Evolutionary conservation across 805 yeast genomes (phyloP), one percentile per base, ranked within the genome.

Genomic region (Pichia eremophila): DNA sequence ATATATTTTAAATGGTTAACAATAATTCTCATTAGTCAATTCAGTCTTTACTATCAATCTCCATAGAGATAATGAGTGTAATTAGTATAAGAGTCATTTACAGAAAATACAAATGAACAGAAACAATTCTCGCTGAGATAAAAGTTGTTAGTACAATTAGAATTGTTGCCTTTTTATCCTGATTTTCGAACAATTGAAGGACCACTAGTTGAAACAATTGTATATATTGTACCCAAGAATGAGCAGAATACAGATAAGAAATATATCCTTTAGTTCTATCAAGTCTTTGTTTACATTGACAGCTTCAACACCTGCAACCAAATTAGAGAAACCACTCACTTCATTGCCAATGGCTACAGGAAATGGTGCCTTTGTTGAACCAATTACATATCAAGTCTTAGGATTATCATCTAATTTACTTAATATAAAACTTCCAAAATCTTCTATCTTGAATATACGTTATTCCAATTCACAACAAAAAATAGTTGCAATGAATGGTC

Each of bases 401-500:
- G 79, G 78, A 2, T 46, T 51, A 14, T 65, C 70, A 5, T 56
- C 63, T 22, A 61, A 67, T 46, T 50, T 75, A 39, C 57, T 75
- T 43, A 72, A 68, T 50, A 67, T 75, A 40, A 67, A 66, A 39
- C 50, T 75, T 32, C 79, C 79, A 2, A 63, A 68, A 31, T 64
- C 72, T 5, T 61, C 73, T 1, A 62, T 60, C 22, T 50, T 73
- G 39, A 65, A 66, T 49, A 47, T 66, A 18, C 58, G 70, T 40
- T 64, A 61, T 47, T 65, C 63, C 50, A 66, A 68, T 43, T 54
- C 64, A 15, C 64, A 66, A 42, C 72, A 73, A 18, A 60, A 68
- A 5, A 57, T 74, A 35, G 57, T 74, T 14, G 77, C 74, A 1
- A 57, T 73, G 44, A 71, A 73, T 57, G 79, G 79, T 1, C 64